These are phyloP conservation scores for Clarireedia paspali DNA, from an alignment of 2,329 filamentous ascomycete species.

Conservation along the genomic window DNA sequence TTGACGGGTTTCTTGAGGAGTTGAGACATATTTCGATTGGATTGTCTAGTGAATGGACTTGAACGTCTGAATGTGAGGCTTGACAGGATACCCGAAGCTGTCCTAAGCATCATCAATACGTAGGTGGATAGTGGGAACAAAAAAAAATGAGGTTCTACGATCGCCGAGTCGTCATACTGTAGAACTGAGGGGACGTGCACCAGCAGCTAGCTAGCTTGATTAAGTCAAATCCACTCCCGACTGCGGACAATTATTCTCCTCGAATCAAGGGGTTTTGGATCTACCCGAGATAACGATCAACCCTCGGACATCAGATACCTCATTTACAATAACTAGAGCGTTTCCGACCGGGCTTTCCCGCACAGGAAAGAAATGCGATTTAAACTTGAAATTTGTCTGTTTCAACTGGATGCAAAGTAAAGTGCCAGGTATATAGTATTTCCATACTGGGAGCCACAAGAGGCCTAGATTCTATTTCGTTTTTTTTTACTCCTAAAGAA, in stretches of 20 bases:
- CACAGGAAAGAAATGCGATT: background rate
- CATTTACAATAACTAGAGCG: too few species aligned
- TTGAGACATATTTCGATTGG: conserved; percentile 21
- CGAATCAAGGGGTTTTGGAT: background rate
- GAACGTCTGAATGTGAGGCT: conserved; percentile 8
- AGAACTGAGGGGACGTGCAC: conserved; percentile 1
- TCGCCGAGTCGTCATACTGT: background rate
- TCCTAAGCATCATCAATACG: conserved; percentile 1
- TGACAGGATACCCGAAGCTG: background rate
- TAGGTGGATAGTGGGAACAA: background rate
- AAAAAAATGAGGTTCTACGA: background rate
- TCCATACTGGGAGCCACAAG: background rate
- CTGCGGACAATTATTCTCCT: background rate
- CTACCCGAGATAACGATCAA: too few species aligned
- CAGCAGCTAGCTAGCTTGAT: background rate
- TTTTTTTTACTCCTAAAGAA: background rate
- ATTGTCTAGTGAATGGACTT: conserved; percentile 2
- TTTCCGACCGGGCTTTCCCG: too few species aligned
- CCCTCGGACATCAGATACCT: too few species aligned
- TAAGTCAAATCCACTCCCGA: background rate
- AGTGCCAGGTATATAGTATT: background rate
- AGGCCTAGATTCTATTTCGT: background rate
- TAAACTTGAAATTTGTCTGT: background rate
- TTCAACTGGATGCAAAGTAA: background rate
- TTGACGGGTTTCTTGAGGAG: conserved; percentile 70